Evolutionary conservation across 2,329 filamentous ascomycete species (phyloP), one percentile per base, ranked within the genome.

Genomic region (Magnaporthiopsis poae): DNA sequence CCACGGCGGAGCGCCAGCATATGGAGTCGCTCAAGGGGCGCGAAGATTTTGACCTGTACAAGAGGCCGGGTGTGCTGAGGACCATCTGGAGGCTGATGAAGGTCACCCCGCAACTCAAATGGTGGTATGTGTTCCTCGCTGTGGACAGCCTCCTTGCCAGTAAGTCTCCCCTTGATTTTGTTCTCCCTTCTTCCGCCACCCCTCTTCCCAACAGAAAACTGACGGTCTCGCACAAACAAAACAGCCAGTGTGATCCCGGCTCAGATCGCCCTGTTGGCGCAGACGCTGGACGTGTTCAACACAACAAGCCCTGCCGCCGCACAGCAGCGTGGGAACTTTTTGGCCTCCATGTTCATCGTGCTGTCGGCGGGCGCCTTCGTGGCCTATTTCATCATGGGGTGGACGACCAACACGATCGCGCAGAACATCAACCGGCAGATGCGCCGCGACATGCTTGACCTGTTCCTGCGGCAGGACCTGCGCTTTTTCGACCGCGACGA

Each of bases 261-360:
- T 3, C 79, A 83, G 63, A 78, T 81, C 2, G 72, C 82, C 65
- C 68, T 83, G 12, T 71, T 81, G 46, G 76, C 77, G 13, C 75
- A 74, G 62, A 74, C 80, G 18, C 76, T 80, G 62, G 74, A 80
- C 7, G 77, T 80, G 8, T 81, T 82, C 66, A 75, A 72, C 2
- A 73, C 74, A 2, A 11, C 29, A 3, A 35, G 33, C 33, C 33
- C 39, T 1, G 69, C 74, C 1, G 72, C 68, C 4, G 76, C 79
- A 74, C 72, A 72, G 7, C 68, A 73, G 2, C 71, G 72, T 0
- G 83, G 82, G 11, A 78, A 86, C 70, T 85, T 85, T 70, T 85
- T 78, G 73, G 79, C 83, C 0, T 75, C 79, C 65, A 85, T 86
- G 82, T 86, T 86, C 64, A 77, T 81, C 61, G 73, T 79, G 0